Conservation (phyloP, 306 rosid genomes). For the Rubus parviflorus region DNA sequence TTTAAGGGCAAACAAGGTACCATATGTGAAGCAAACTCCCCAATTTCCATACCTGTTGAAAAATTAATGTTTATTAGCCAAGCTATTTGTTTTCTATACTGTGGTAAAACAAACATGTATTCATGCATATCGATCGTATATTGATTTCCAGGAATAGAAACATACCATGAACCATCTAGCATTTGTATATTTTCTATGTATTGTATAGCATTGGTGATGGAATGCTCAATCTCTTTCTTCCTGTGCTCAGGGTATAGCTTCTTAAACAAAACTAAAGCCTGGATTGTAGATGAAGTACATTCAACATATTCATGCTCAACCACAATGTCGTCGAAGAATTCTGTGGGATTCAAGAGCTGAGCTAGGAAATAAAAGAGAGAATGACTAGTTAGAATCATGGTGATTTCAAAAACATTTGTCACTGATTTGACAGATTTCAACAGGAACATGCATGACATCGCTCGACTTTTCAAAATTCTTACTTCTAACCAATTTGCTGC, state of each 20-base stretch:
- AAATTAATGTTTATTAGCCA: too few species aligned
- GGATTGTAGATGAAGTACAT: constrained; percentile 9
- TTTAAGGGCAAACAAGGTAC: constrained; percentile 56
- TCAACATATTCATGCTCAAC: too few species aligned
- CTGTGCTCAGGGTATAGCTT: constrained; percentile 9
- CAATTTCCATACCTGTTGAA: constrained; percentile 49
- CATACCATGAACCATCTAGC: constrained; percentile 19
- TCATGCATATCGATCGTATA: neutral
- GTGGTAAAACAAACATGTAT: neutral
- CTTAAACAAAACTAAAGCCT: constrained; percentile 8
- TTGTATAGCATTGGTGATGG: neutral
- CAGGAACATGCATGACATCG: too few species aligned
- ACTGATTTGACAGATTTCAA: too few species aligned
- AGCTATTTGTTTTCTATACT: neutral
- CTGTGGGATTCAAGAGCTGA: constrained; percentile 11
- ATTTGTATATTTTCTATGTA: constrained; percentile 1
- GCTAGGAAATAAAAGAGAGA: neutral
- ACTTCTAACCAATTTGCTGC: constrained; percentile 70
- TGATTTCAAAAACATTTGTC: too few species aligned
- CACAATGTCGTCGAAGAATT: constrained; percentile 5
- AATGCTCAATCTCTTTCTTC: constrained; percentile 5
- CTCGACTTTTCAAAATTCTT: constrained; percentile 27
- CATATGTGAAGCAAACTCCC: constrained; percentile 69
- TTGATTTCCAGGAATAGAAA: neutral
- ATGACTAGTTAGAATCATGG: too few species aligned